Evolutionary conservation across 805 yeast genomes (phyloP).

Genomic region (Wickerhamiella bombiphila): DNA sequence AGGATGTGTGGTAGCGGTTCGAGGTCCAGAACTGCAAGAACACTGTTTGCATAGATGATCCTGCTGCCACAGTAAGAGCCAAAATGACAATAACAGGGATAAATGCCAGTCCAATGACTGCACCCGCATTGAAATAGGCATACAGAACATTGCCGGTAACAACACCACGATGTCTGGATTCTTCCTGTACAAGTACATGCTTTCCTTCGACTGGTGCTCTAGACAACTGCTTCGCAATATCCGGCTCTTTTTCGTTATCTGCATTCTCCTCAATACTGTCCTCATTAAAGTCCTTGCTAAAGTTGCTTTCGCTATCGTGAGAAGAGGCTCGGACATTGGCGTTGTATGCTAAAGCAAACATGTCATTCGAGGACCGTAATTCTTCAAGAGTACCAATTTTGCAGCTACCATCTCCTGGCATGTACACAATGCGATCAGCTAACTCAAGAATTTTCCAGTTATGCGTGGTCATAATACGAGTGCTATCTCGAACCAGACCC

Average conservation of each 20-base stretch:
- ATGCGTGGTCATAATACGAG: slow-evolving; percentile 71
- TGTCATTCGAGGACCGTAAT: slow-evolving; percentile 21
- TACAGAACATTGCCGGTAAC: slow-evolving; percentile 34
- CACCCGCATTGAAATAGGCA: slow-evolving; percentile 35
- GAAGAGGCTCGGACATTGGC: not conserved
- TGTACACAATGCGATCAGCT: slow-evolving; percentile 54
- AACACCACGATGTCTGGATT: slow-evolving; percentile 20
- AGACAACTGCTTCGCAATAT: slow-evolving; percentile 7
- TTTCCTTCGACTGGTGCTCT: slow-evolving; percentile 10
- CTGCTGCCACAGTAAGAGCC: slow-evolving; percentile 35
- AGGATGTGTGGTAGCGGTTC: slow-evolving; percentile 33
- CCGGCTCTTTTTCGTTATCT: not conserved
- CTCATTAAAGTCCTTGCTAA: slow-evolving; percentile 9
- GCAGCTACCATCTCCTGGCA: slow-evolving; percentile 41
- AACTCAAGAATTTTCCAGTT: slow-evolving; percentile 54
- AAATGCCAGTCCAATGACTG: slow-evolving; percentile 21
- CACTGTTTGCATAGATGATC: slow-evolving; percentile 24
- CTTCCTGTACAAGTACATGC: slow-evolving; percentile 20
- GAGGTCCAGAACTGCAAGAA: slow-evolving; percentile 67
- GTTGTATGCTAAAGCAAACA: not conserved
- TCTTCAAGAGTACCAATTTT: slow-evolving; percentile 48
- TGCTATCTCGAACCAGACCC: slow-evolving; percentile 40
- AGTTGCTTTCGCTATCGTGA: not conserved
- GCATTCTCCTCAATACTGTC: not conserved
- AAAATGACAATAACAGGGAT: slow-evolving; percentile 7